Evolutionary conservation across 331 rosid genomes (phyloP).

Genomic region (Pyracantha coccinea): DNA sequence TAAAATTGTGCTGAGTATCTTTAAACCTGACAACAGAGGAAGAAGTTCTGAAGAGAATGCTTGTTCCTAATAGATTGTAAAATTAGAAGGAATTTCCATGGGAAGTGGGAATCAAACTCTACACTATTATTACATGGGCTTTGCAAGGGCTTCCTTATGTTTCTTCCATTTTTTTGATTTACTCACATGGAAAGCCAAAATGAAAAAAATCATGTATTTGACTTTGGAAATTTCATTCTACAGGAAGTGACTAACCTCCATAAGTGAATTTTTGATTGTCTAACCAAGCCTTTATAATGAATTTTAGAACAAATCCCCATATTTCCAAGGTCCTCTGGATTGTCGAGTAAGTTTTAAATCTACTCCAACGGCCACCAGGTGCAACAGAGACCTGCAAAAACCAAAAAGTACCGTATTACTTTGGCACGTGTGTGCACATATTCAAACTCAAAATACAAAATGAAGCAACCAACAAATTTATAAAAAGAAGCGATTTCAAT

Average conservation of each 20-base stretch:
- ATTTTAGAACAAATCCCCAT: conserved; percentile 89
- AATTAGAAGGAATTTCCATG: not conserved
- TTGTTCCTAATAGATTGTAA: no score
- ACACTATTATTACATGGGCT: not conserved
- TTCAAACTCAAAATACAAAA: not conserved
- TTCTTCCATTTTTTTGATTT: not conserved
- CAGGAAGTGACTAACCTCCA: conserved; percentile 38
- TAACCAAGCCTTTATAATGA: conserved; percentile 79
- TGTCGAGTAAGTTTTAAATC: conserved; percentile 93
- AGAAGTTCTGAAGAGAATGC: no score
- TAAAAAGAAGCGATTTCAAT: not conserved
- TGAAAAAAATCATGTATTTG: not conserved
- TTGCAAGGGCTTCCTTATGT: not conserved
- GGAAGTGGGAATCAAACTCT: not conserved
- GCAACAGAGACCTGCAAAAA: conserved; percentile 75
- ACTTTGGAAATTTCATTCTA: not conserved
- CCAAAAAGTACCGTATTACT: not conserved
- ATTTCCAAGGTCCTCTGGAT: conserved; percentile 94
- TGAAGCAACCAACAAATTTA: not conserved
- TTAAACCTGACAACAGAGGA: no score
- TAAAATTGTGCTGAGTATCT: no score
- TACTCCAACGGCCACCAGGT: conserved; percentile 97
- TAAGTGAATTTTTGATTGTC: conserved; percentile 70
- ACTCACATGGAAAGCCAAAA: not conserved
- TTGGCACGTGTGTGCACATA: not conserved